Conservation (phyloP, 352 stramenopile genomes). For the Globisporangium heterothallicum region DNA sequence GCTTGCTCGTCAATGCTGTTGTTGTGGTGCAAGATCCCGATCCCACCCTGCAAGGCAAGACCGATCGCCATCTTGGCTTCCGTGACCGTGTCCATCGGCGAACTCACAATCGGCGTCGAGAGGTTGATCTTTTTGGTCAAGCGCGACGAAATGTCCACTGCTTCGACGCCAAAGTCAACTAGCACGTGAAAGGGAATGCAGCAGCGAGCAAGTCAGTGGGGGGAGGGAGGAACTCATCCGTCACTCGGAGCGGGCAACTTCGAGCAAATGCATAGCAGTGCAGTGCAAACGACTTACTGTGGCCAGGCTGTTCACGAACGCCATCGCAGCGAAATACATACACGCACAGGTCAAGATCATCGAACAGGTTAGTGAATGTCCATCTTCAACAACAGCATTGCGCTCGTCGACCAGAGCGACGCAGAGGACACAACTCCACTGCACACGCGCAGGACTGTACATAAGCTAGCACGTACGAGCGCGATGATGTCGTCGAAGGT, state of each 20-base stretch:
- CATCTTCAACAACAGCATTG: constrained; percentile 6
- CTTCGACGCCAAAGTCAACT: constrained; percentile 92
- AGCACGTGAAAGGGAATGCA: background rate
- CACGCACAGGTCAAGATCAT: background rate
- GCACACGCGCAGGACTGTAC: background rate
- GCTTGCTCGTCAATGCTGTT: constrained; percentile 93
- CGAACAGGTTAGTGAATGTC: background rate
- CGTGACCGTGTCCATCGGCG: constrained; percentile 99
- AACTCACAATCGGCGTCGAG: constrained; percentile 93
- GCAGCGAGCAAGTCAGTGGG: too few relatives aligned
- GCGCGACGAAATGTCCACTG: constrained; percentile 90
- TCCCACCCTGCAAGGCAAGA: constrained; percentile 96
- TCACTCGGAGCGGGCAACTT: background rate
- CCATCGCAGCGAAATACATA: background rate
- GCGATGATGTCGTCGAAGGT: constrained; percentile 87
- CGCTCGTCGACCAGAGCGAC: too few relatives aligned
- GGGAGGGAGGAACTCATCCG: too few relatives aligned
- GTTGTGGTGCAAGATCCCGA: constrained; percentile 99
- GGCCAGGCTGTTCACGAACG: constrained; percentile 33
- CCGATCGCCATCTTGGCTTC: constrained; percentile 98
- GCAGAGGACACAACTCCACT: background rate
- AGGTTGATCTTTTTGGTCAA: constrained; percentile 92
- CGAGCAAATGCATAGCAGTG: background rate
- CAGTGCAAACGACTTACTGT: constrained; percentile 37
- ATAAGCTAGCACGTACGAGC: constrained; percentile 32